Base-by-base conservation (phyloP, 305 asterid genomes). In the Coffea humblotiana region DNA sequence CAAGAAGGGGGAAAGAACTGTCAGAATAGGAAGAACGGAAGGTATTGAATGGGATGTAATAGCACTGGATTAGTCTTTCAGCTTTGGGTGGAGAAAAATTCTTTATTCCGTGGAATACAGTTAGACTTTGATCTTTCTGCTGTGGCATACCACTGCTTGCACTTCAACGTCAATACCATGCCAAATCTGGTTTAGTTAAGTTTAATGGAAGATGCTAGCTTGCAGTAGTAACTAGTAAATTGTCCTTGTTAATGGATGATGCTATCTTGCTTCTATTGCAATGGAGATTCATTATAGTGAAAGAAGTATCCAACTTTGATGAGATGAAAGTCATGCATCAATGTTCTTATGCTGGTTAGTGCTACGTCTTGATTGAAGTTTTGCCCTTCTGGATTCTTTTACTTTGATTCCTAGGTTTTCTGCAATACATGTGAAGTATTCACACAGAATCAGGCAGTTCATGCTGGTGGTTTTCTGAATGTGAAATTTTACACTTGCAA, bases 341-440 rank as follows among this genome's bases (percentile, higher is more conserved):
- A 40, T 40, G 43, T 40, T 40, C 6, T 21, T 54, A 11, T 54
- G 71, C 8, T 29, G 27, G 35, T 45, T 48, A 6, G 66, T 47
- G 16, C 32, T 13, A 40, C 15, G 48, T 40, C 13, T 48, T 48
- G 9, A 69, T 7, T 14, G 3, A 35, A 71, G 56, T 32, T 47
- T 66, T 29, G 61, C 71, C 14, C 43, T 70, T 43, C 25, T 58
- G 16, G 67, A 67, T 37, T 12, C n/a, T 18, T 67, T 54, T 52
- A 16, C 68, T 77, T 32, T 74, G 25, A 45, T 79, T 77, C 75
- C 35, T 64, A 61, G 56, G 45, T 65, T 65, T 40, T 32, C 43
- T 65, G 70, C 43, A 15, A 16, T 32, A 63, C 2, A 18, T 18
- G 63, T n/a, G 43, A 40, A 13, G 14, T 43, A 43, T 40, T 75